These are phyloP conservation scores for Kwoniella heveanensis DNA, from an alignment of 768 basidiomycete species.

Conservation along the genomic window DNA sequence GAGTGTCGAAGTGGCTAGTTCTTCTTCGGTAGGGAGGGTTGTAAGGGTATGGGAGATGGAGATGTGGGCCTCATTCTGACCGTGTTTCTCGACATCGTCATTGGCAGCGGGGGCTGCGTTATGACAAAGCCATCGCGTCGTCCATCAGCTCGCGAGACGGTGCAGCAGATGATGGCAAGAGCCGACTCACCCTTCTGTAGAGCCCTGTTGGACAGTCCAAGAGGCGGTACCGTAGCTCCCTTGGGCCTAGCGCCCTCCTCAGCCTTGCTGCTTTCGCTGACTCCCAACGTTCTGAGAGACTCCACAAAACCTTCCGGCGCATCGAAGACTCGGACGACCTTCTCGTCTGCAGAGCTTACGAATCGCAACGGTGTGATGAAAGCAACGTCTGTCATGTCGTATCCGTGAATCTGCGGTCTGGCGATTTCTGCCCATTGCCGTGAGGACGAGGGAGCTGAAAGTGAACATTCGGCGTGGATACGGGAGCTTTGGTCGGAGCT, in stretches of 20 bases:
- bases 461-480: constrained; percentile 69
- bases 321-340: constrained; percentile 90
- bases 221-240: constrained; percentile 86
- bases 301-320: constrained; percentile 80
- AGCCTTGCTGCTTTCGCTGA: constrained; percentile 25
- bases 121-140: constrained; percentile 3
- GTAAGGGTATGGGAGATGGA: constrained; percentile 52
- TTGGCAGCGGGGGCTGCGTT: constrained; percentile 31
- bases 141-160: neutral
- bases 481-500: constrained; percentile 91
- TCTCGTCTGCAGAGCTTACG: constrained; percentile 92
- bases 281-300: constrained; percentile 61
- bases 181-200: constrained; percentile 65
- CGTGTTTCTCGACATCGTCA: constrained; percentile 24
- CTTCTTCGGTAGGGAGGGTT: constrained; percentile 75
- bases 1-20: constrained; percentile 79
- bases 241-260: constrained; percentile 35
- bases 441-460: neutral
- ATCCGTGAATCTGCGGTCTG: constrained; percentile 95
- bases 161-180: neutral
- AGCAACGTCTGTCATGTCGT: constrained; percentile 78
- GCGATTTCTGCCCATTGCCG: constrained; percentile 65
- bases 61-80: constrained; percentile 46
- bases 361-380: constrained; percentile 78
- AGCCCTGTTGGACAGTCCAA: constrained; percentile 93